phyloP scores from a whole-genome alignment of 352 stramenopile species.

The Globisporangium canariense region DNA sequence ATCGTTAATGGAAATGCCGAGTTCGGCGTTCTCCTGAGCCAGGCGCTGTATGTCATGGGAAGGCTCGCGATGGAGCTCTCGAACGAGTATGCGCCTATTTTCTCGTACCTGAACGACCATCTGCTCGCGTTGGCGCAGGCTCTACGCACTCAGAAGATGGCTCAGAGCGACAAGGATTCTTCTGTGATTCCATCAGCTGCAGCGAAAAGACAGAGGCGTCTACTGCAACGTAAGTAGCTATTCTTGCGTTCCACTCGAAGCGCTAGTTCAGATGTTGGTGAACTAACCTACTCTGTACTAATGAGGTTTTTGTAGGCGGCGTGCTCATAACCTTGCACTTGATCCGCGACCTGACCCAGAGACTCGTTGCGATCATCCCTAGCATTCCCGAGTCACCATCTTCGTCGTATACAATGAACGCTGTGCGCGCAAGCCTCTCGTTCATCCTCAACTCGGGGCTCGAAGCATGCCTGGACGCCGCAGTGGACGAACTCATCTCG shows the following conservation, averaged over 20 bases:
- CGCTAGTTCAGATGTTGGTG: not conserved
- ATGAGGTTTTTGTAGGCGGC: slow-evolving; percentile 20
- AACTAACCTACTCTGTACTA: not conserved
- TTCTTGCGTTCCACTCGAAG: not conserved
- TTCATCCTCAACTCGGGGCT: slow-evolving; percentile 41
- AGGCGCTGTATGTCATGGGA: slow-evolving; percentile 51
- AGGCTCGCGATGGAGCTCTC: slow-evolving; percentile 38
- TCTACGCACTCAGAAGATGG: slow-evolving; percentile 12
- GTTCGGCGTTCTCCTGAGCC: slow-evolving; percentile 28
- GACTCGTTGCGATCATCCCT: slow-evolving; percentile 24
- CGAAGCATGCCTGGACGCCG: slow-evolving; percentile 42
- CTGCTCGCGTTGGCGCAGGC: slow-evolving; percentile 27
- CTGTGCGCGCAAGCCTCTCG: slow-evolving; percentile 36
- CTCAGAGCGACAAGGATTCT: not conserved
- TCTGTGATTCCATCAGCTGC: too few species aligned
- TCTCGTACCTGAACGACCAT: slow-evolving; percentile 41
- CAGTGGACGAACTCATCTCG: slow-evolving; percentile 26
- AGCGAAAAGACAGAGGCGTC: slow-evolving; percentile 16
- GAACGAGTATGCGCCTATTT: slow-evolving; percentile 49
- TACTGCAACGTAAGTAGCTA: slow-evolving; percentile 32
- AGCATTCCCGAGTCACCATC: slow-evolving; percentile 9
- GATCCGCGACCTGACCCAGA: slow-evolving; percentile 41
- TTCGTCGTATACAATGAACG: slow-evolving; percentile 20
- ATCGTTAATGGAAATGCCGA: slow-evolving; percentile 24
- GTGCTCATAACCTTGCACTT: slow-evolving; percentile 36